Evolutionary conservation across 306 rosid genomes (phyloP), one percentile per base, ranked within the genome.

Genomic region (Lathyrus sativus): DNA sequence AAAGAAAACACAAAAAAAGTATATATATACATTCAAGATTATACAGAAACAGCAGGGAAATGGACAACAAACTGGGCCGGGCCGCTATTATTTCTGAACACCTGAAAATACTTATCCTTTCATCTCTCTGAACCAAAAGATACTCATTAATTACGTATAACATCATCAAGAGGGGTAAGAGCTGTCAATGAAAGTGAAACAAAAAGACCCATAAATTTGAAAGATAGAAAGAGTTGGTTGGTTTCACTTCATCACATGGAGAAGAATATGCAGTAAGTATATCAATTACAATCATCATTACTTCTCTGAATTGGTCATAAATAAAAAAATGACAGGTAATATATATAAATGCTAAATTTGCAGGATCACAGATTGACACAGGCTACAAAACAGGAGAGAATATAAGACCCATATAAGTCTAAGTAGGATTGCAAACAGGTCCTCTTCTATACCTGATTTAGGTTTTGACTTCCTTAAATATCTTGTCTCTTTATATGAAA

Each of bases 141-240:
- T 70, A 45, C 51, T 45, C 50, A 45, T 45, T 45, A n/a, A 45
- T 45, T 7, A 49, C 22, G 11, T 8, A 35, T 8, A n/a, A 2
- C 74, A 79, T 85, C 72, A 74, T 28, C 42, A 2, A 60, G 63
- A 29, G 7, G 14, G 42, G 11, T 31, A 78, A 87, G 80, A 74
- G 82, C 74, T 72, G 83, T 77, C 72, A 75, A 65, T 77, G 87
- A 81, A 79, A 79, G 83, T 59, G 84, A 84, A 82, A 79, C 65
- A 82, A 62, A 81, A 81, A 60, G 80, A 60, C 63, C 56, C 80
- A 79, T 85, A 63, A 82, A 86, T 84, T 72, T 79, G 85, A 84
- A 86, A 84, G 77, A 18, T 88, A 83, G 85, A 75, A 46, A 11
- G 71, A 64, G 80, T 72, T 72, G 83, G 70, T 79, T 85, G 71